Conservation (phyloP, 129 eudicot genomes). For the Apium graveolens region DNA sequence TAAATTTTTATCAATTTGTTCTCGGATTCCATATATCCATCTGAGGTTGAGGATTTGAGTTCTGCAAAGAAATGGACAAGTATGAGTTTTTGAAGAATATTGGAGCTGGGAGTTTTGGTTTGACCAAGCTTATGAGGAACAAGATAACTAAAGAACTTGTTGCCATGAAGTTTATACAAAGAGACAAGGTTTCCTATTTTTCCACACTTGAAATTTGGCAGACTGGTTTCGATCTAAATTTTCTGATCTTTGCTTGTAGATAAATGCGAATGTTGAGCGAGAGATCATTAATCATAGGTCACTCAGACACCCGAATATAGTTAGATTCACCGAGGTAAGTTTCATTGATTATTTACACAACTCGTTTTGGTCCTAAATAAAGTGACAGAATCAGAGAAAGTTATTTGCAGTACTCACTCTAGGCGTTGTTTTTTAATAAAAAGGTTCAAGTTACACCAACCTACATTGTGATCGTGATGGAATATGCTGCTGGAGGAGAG, state of each 20-base stretch:
- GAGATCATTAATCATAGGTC: conserved; percentile 58
- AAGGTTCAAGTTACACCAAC: conserved; percentile 82
- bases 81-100: conserved; percentile 87
- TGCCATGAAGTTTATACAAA: conserved; percentile 85
- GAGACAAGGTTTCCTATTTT: conserved; percentile 53
- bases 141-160: conserved; percentile 88
- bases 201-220: background rate
- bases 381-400: background rate
- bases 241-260: conserved; percentile 32
- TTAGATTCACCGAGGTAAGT: conserved; percentile 45
- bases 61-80: conserved; percentile 44
- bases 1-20: background rate
- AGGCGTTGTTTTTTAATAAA: conserved; percentile 6
- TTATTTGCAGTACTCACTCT: too few species aligned
- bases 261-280: conserved; percentile 76
- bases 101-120: conserved; percentile 82
- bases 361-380: background rate
- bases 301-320: background rate
- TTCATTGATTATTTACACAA: background rate
- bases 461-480: conserved; percentile 89
- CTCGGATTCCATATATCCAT: background rate
- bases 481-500: conserved; percentile 98
- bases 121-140: conserved; percentile 85
- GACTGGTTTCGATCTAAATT: background rate
- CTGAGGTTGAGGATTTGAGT: background rate